Base-by-base conservation (phyloP, 768 basidiomycete species). In the Steccherinum ochraceum region DNA sequence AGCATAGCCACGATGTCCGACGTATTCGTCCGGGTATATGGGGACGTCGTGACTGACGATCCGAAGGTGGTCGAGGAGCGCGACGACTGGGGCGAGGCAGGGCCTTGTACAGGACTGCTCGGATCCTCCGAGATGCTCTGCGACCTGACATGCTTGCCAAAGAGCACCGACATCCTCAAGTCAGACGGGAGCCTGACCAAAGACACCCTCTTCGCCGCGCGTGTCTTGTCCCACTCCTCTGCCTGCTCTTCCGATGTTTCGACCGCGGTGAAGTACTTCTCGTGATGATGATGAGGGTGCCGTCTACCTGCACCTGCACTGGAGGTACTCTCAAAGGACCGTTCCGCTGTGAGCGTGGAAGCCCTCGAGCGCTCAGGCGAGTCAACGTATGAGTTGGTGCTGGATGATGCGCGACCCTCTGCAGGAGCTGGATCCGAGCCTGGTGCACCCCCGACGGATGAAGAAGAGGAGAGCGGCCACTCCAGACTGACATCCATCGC, bases 151-250 rank as follows among this genome's bases (percentile, higher is more conserved):
- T 62, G 61, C 54, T 58, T 58, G 27, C 65, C 51, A 56, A 64
- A 53, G 54, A 61, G 41, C 46, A 59, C 46, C 7, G 64, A 59
- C 52, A 70, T 64, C 47, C 67, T 65, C 51, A 78, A 61, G 48
- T 73, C 69, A 10, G 86, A 80, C 20, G 89, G 89, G 21, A 91
- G 65, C 52, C 78, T 77, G 41, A 91, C 86, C 40, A 93, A 71
- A 10, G 89, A 93, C 7, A 93, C 91, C 7, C 90, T 84, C 58
- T 89, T 86, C 12, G 88, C 89, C 27, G 84, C 86, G 45, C 84
- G 82, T 1, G 91, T 93, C 64, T 83, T 83, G 67, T 89, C 74
- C 91, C 91, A 93, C 47, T 86, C 84, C 64, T 92, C 90, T n/a
- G 91, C 89, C 65, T 84, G 75, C 64, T 91, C 88, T 42, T 77